These are phyloP conservation scores for Calonectria hongkongensis DNA, from an alignment of 2,329 filamentous ascomycete species.

Conservation along the genomic window DNA sequence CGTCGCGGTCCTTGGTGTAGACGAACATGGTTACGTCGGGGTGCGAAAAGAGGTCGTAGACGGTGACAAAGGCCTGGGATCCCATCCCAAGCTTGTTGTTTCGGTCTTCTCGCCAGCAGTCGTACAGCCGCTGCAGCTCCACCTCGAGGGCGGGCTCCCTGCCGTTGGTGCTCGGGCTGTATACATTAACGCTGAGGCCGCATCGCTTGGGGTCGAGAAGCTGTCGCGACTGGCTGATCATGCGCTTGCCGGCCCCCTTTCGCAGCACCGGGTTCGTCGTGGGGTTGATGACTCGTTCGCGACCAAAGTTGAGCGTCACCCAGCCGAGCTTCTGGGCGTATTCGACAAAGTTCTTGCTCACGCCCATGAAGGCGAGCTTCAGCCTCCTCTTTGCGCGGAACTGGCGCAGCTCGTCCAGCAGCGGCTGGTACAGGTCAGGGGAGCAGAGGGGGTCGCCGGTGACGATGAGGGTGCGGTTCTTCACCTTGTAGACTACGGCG, in stretches of 20 bases:
- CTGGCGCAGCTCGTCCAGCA: conserved; percentile 44
- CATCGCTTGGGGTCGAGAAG: conserved; percentile 45
- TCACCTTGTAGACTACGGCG: conserved; percentile 46
- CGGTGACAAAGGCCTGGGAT: conserved; percentile 48
- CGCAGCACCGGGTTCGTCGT: conserved; percentile 44
- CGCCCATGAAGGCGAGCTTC: conserved; percentile 46
- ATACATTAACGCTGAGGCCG: conserved; percentile 38
- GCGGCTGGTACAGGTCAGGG: conserved; percentile 22
- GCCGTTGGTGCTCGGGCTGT: conserved; percentile 32
- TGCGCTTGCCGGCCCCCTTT: conserved; percentile 47
- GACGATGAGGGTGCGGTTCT: conserved; percentile 43
- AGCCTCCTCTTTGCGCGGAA: conserved; percentile 37
- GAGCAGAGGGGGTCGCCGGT: conserved; percentile 48
- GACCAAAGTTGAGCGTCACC: conserved; percentile 45
- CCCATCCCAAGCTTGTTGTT: conserved; percentile 28
- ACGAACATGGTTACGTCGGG: conserved; percentile 43
- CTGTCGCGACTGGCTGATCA: conserved; percentile 48
- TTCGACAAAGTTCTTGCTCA: conserved; percentile 44
- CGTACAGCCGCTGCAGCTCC: conserved; percentile 44
- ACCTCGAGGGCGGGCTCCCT: conserved; percentile 42
- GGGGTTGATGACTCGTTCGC: conserved; percentile 47
- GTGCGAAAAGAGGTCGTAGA: conserved; percentile 47
- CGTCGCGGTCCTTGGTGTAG: conserved; percentile 40
- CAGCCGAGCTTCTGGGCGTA: conserved; percentile 39
- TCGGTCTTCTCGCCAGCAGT: conserved; percentile 44